Base-by-base conservation (phyloP, 208 protist species). In the Leishmania gerbilli region DNA sequence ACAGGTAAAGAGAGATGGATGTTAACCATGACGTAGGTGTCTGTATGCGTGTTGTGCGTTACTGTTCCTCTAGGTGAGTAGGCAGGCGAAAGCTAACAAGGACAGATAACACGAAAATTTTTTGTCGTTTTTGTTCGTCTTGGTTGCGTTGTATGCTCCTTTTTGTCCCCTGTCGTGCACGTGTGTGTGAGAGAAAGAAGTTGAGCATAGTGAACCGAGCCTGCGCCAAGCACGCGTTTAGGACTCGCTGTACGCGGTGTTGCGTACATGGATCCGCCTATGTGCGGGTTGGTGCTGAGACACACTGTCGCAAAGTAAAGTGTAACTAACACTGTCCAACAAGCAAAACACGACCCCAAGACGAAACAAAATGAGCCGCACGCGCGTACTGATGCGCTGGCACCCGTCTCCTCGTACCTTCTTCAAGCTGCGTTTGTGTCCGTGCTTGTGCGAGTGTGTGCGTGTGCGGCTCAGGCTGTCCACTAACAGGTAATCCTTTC, bases 231-330 rank as follows among this genome's bases (percentile, higher is more conserved):
- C 37, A 77, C 74, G 37, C 53, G 0, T 60, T 55, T 58, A 77
- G 11, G 56, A 34, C 45, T 84, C 24, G n/a, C n/a, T 77, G 67
- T 71, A 42, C 49, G 75, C 81, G 40, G 77, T 31, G 79, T 3
- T 65, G 51, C 76, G 51, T 84, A 49, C 42, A 49, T 15, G 45
- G 40, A 49, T 45, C 2, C 40, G 71, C 24, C 17, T 60, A 49
- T 76, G 45, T 76, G 71, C 31, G 68, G 19, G 68, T 72, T 45
- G 13, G 68, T 24, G 24, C 45, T 47, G 68, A 11, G 68, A 27
- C 49, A 31, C 68, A 17, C 42, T 72, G 68, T 34, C 45, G 37
- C 21, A 51, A 37, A 51, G 24, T 51, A 51, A 76, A 76, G 45
- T 76, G 47, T 76, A 76, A 76, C 53, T 62, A 76, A 76, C 15